A percentile compares a stretch with the other conserved stretches of the same genome.
phyloP scores from a whole-genome alignment of 257 asterid species.

The Hygrophila difformis region DNA sequence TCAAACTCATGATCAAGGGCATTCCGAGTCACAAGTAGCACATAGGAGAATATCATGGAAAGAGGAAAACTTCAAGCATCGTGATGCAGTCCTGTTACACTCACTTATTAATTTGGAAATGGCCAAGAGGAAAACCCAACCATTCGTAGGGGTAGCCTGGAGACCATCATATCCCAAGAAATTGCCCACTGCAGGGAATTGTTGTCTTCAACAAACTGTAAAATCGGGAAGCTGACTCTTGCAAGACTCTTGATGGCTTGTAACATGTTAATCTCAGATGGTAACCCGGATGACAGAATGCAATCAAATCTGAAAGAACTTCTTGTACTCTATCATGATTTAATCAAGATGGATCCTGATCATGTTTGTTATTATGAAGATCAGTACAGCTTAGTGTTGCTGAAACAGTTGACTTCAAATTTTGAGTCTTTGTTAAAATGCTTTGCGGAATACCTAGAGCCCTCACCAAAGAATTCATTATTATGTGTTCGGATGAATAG shows the following conservation, averaged over 20 bases:
- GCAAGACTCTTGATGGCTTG: slow-evolving; percentile 82
- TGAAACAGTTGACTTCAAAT: slow-evolving; percentile 59
- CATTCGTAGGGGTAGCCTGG: slow-evolving; percentile 34
- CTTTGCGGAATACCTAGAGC: slow-evolving; percentile 40
- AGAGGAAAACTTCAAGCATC: slow-evolving; percentile 36
- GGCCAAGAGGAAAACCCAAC: slow-evolving; percentile 23
- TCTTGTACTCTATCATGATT: slow-evolving; percentile 60
- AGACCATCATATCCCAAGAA: slow-evolving; percentile 54
- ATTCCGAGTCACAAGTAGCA: slow-evolving; percentile 21
- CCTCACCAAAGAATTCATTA: slow-evolving; percentile 28
- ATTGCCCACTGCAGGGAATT: slow-evolving; percentile 64
- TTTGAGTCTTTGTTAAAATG: slow-evolving; percentile 39
- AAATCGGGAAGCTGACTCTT: slow-evolving; percentile 91
- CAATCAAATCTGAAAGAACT: slow-evolving; percentile 46
- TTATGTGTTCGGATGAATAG: slow-evolving; percentile 45
- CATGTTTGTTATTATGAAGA: slow-evolving; percentile 75
- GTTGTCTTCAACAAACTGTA: slow-evolving; percentile 64
- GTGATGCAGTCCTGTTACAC: slow-evolving; percentile 30
- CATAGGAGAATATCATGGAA: slow-evolving; percentile 50
- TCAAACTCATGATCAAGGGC: slow-evolving; percentile 25
- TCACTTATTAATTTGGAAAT: slow-evolving; percentile 34
- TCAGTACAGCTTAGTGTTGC: slow-evolving; percentile 55
- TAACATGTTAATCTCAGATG: slow-evolving; percentile 37
- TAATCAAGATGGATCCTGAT: slow-evolving; percentile 67
- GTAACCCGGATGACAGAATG: slow-evolving; percentile 24